Evolutionary conservation across 495 filamentous ascomycete genomes (phyloP).

Genomic region (Lasiosphaeriaceae sp.): DNA sequence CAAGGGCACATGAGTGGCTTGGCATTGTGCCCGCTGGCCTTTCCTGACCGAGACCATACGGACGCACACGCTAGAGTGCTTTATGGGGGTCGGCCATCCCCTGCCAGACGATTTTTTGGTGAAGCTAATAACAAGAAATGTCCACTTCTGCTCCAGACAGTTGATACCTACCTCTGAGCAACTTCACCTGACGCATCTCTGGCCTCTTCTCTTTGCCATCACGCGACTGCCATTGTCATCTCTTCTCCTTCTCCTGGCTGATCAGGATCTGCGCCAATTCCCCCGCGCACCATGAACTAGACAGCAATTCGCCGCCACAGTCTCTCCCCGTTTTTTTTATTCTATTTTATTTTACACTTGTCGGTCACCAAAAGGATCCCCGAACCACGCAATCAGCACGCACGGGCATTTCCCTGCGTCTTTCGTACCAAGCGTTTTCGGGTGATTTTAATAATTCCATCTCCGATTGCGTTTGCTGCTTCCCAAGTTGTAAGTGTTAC

Average conservation of each 20-base stretch:
- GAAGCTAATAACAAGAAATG: constrained; percentile 12
- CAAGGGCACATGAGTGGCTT: no score
- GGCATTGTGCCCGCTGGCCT: constrained; percentile 1
- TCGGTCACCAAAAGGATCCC: not conserved
- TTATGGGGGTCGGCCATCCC: no score
- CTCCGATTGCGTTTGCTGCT: no score
- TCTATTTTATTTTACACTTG: not conserved
- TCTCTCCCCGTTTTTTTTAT: not conserved
- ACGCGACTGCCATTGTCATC: not conserved
- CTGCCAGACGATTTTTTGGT: constrained; percentile 13
- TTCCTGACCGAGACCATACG: constrained; percentile 1
- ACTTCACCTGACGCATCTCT: constrained; percentile 8
- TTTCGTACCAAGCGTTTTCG: not conserved
- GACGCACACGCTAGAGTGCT: not conserved
- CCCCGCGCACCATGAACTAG: constrained; percentile 8
- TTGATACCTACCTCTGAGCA: constrained; percentile 8
- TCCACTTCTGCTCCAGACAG: constrained; percentile 12
- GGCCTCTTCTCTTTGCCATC: constrained; percentile 13
- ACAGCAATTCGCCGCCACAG: not conserved
- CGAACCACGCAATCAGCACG: not conserved
- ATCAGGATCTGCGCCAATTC: constrained; percentile 8
- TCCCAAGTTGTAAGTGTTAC: no score
- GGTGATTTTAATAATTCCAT: not conserved
- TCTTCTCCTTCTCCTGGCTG: not conserved
- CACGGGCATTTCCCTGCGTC: not conserved